Conservation (phyloP, 2,329 filamentous ascomycete species). For the Hirsutella minnesotensis region DNA sequence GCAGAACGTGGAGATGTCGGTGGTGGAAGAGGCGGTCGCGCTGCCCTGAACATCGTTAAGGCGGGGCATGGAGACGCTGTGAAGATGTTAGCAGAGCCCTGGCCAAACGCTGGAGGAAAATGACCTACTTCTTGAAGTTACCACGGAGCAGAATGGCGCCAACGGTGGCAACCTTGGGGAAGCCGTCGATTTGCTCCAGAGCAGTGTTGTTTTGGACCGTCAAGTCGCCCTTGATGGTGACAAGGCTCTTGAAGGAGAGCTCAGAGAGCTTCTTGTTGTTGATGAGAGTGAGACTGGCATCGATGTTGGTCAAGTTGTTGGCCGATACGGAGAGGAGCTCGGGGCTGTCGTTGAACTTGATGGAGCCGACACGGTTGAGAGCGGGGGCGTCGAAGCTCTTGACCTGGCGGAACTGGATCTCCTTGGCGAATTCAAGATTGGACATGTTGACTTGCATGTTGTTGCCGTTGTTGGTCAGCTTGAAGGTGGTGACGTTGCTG, state of each 20-base stretch:
- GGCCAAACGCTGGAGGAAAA: too few species aligned
- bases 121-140: conserved; percentile 67
- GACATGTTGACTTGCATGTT: conserved; percentile 62
- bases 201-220: conserved; percentile 84
- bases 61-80: conserved; percentile 58
- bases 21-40: conserved; percentile 57
- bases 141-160: conserved; percentile 81
- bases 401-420: conserved; percentile 57
- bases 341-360: conserved; percentile 72
- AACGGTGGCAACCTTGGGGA: conserved; percentile 57
- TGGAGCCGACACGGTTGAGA: conserved; percentile 54
- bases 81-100: neutral
- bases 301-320: conserved; percentile 44
- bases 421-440: conserved; percentile 52
- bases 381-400: conserved; percentile 62
- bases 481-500: conserved; percentile 60
- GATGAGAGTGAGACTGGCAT: conserved; percentile 46
- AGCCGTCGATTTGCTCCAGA: conserved; percentile 51
- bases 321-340: conserved; percentile 58
- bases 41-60: conserved; percentile 59
- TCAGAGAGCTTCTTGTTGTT: conserved; percentile 55
- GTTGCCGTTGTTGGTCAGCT: conserved; percentile 69
- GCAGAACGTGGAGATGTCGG: conserved; percentile 44
- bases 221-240: conserved; percentile 63
- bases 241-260: conserved; percentile 61